Conservation (phyloP, 2,329 filamentous ascomycete species). For the Fusarium vanettenii region DNA sequence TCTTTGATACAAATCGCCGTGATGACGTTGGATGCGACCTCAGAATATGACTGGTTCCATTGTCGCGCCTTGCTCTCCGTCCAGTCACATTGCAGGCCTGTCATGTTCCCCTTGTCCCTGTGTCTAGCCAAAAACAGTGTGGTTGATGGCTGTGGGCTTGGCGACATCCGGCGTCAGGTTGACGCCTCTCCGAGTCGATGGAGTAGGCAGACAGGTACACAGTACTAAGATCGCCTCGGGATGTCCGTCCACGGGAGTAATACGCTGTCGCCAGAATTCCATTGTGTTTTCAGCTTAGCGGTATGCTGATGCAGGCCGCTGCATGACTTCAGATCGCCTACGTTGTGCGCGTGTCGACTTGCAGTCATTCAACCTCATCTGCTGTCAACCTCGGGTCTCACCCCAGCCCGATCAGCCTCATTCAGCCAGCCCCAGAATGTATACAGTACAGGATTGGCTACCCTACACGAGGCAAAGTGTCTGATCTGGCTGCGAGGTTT, state of each 20-base stretch:
- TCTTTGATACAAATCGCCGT: neutral
- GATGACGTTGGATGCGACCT: conserved; percentile 24
- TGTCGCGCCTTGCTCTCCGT: conserved; percentile 7
- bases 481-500: conserved; percentile 6
- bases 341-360: neutral
- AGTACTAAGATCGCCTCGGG: neutral
- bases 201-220: neutral
- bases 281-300: neutral
- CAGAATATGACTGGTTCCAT: conserved; percentile 25
- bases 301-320: neutral
- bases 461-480: conserved; percentile 4
- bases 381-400: neutral
- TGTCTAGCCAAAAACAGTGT: conserved; percentile 11
- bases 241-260: neutral
- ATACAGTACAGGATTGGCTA: neutral
- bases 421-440: neutral
- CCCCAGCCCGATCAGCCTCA: neutral
- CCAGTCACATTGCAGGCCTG: conserved; percentile 2
- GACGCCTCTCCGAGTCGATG: neutral
- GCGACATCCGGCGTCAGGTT: neutral
- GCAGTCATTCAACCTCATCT: conserved; percentile 3
- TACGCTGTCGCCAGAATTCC: neutral
- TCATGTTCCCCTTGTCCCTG: conserved; percentile 14
- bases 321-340: neutral
- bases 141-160: conserved; percentile 9